These are phyloP conservation scores for Mortierella sp. DNA, from an alignment of 371 early-diverging fungal species.

Conservation along the genomic window DNA sequence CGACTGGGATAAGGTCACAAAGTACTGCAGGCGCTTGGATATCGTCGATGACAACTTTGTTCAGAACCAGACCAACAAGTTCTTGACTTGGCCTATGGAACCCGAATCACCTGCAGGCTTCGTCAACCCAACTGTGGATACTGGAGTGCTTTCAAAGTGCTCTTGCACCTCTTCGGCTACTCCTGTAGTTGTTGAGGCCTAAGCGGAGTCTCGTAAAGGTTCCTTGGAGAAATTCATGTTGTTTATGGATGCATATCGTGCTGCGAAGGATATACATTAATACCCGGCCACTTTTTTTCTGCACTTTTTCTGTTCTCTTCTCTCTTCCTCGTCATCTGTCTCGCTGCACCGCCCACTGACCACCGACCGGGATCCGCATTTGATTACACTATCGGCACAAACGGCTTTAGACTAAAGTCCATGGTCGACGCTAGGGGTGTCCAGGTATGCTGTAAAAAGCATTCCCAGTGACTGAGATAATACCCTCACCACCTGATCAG, in stretches of 20 bases:
- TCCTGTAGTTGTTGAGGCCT: slow-evolving; percentile 32
- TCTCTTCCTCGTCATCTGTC: background rate
- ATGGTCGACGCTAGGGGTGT: slow-evolving; percentile 66
- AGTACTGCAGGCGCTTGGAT: slow-evolving; percentile 69
- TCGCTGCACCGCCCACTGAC: background rate
- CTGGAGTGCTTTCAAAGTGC: slow-evolving; percentile 58
- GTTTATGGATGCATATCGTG: too few species aligned
- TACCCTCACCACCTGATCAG: slow-evolving; percentile 69
- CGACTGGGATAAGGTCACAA: slow-evolving; percentile 78
- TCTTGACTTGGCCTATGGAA: slow-evolving; percentile 59
- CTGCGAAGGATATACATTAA: background rate
- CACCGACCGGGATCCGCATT: background rate
- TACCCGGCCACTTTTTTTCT: background rate
- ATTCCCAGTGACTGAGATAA: slow-evolving; percentile 60
- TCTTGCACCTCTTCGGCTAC: slow-evolving; percentile 10
- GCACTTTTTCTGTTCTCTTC: background rate
- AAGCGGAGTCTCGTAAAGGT: slow-evolving; percentile 1
- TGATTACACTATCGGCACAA: background rate
- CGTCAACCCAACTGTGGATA: slow-evolving; percentile 58
- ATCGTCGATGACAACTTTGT: slow-evolving; percentile 65
- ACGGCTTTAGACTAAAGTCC: slow-evolving; percentile 1
- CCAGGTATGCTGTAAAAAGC: slow-evolving; percentile 25
- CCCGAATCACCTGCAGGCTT: slow-evolving; percentile 57
- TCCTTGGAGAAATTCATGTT: background rate
- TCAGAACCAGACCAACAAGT: slow-evolving; percentile 74